phyloP scores from a whole-genome alignment of 306 rosid species.

The Mucuna pruriens region DNA sequence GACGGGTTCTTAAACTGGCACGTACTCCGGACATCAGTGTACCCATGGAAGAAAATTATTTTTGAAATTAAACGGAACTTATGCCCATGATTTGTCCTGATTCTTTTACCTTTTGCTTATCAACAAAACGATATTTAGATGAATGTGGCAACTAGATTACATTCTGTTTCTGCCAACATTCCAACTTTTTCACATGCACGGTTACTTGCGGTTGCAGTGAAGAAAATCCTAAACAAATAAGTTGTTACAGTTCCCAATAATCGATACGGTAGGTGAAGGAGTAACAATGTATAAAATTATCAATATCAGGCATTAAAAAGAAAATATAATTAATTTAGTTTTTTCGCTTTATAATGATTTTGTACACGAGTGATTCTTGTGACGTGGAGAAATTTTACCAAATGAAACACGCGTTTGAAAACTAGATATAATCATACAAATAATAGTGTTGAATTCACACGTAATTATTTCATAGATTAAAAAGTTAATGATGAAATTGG shows the following conservation, averaged over 20 bases:
- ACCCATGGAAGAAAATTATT: background rate
- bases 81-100: background rate
- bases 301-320: background rate
- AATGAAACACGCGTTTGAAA: background rate
- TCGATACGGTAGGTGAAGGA: background rate
- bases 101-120: background rate
- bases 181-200: background rate
- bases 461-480: background rate
- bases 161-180: background rate
- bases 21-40: conserved; percentile 30
- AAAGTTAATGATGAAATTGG: background rate
- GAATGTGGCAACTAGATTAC: background rate
- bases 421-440: background rate
- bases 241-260: background rate
- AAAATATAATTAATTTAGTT: background rate
- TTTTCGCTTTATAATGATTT: background rate
- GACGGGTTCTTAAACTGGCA: conserved; percentile 22
- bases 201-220: background rate
- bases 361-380: background rate
- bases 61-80: conserved; percentile 34
- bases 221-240: background rate
- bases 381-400: background rate
- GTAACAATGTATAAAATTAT: background rate
- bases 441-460: background rate
- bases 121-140: background rate